Percentiles rank a stretch among this genome's conserved stretches.
These are phyloP conservation scores for Obelidium mucronatum DNA, from an alignment of 192 early-diverging fungal species.

Conservation along the genomic window DNA sequence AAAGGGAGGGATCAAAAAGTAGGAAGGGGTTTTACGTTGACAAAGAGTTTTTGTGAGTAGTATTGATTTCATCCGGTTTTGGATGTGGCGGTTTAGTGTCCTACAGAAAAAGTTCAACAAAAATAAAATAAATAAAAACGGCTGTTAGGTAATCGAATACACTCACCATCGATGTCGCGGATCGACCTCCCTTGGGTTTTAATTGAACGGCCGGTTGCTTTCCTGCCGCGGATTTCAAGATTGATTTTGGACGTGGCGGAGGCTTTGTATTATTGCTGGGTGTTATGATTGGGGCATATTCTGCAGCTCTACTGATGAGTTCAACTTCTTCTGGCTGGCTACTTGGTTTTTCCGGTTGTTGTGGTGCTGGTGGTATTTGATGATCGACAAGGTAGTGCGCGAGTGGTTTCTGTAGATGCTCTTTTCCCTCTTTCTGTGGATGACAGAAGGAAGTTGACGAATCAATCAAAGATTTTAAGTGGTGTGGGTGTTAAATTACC, in stretches of 20 bases:
- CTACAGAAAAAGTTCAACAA: too few relatives aligned
- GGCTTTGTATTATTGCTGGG: neutral
- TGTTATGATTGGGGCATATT: constrained; percentile 20
- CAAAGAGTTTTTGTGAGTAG: too few relatives aligned
- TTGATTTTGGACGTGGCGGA: constrained; percentile 7
- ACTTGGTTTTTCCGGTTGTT: neutral
- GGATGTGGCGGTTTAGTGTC: too few relatives aligned
- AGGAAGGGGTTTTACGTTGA: too few relatives aligned
- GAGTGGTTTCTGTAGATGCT: constrained; percentile 48
- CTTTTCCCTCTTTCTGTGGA: constrained; percentile 57
- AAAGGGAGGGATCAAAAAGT: too few relatives aligned
- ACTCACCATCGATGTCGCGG: neutral
- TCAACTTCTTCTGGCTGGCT: neutral
- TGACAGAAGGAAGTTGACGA: neutral
- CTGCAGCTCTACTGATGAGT: constrained; percentile 40
- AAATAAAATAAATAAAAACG: too few relatives aligned
- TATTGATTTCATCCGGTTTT: too few relatives aligned
- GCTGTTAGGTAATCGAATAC: too few relatives aligned
- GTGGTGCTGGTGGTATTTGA: neutral
- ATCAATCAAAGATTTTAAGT: neutral
- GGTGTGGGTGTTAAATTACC: constrained; percentile 37
- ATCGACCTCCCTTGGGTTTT: neutral
- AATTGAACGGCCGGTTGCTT: neutral
- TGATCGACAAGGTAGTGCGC: constrained; percentile 25
- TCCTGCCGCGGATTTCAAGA: neutral